A percentile compares a stretch with the other conserved stretches of the same genome.
Conservation (phyloP, 1,284 basidiomycete genomes). For the Rhodotorula sp. region DNA sequence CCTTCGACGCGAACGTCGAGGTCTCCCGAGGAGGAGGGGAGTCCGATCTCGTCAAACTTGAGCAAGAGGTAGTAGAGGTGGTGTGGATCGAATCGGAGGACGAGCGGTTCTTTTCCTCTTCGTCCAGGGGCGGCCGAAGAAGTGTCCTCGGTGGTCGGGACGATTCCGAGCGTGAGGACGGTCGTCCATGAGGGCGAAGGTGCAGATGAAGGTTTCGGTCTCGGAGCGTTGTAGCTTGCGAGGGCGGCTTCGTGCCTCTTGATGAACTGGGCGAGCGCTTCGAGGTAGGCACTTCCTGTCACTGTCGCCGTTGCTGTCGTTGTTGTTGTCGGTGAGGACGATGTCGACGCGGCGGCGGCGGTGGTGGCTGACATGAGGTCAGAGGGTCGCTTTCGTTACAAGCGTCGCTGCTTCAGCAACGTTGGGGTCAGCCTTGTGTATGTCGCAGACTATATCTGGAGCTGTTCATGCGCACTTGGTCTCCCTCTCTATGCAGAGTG, state of each 20-base stretch:
- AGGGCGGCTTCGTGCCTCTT: constrained; percentile 32
- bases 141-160: constrained; percentile 15
- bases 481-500: no score
- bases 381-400: background rate
- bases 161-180: constrained; percentile 36
- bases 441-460: no score
- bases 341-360: background rate
- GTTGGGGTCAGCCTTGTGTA: no score
- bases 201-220: constrained; percentile 15
- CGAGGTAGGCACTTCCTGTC: constrained; percentile 25
- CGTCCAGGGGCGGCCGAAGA: background rate
- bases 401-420: no score
- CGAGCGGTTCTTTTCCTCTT: constrained; percentile 47
- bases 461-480: no score
- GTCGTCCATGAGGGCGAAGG: constrained; percentile 22
- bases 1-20: constrained; percentile 72
- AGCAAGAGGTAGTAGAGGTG: constrained; percentile 85
- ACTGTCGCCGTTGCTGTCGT: background rate
- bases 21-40: constrained; percentile 62
- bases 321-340: background rate
- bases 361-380: background rate
- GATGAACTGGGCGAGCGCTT: constrained; percentile 31
- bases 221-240: constrained; percentile 29
- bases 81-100: constrained; percentile 71
- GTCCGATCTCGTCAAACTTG: constrained; percentile 73